These are phyloP conservation scores for Cercospora zeae-maydis DNA, from an alignment of 2,329 filamentous ascomycete genomes.

Conservation along the genomic window DNA sequence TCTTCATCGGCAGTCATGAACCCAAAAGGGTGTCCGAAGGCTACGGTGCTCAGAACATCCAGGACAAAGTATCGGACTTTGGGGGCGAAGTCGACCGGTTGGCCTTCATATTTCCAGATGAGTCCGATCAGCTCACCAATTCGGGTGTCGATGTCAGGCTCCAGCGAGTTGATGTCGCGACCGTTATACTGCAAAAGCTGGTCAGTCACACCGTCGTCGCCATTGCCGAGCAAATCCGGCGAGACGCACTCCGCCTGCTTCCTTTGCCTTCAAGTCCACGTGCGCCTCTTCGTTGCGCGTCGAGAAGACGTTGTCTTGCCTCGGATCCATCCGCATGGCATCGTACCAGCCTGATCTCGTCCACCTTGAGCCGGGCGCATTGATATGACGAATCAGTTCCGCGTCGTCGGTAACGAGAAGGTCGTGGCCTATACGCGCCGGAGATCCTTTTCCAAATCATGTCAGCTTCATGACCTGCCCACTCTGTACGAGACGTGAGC, in stretches of 20 bases:
- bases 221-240: conserved; percentile 1
- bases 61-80: conserved; percentile 55
- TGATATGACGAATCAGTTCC: conserved; percentile 47
- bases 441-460: conserved; percentile 33
- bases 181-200: conserved; percentile 50
- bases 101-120: conserved; percentile 40
- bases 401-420: conserved; percentile 50
- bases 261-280: conserved; percentile 45
- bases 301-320: conserved; percentile 54
- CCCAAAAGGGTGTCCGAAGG: conserved; percentile 53
- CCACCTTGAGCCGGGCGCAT: conserved; percentile 36
- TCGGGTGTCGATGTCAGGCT: conserved; percentile 49
- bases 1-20: conserved; percentile 51
- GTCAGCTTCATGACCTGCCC: conserved; percentile 7
- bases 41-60: conserved; percentile 55
- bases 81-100: conserved; percentile 45
- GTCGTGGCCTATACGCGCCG: conserved; percentile 49
- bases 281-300: conserved; percentile 51
- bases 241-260: conserved; percentile 49
- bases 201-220: conserved; percentile 12
- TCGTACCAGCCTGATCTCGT: conserved; percentile 45
- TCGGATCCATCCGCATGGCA: conserved; percentile 51
- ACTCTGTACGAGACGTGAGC: conserved; percentile 2
- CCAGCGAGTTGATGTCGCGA: conserved; percentile 52
- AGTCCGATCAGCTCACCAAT: conserved; percentile 48